These are phyloP conservation scores for Leccinum obscurum DNA, from an alignment of 768 basidiomycete species.

Conservation along the genomic window DNA sequence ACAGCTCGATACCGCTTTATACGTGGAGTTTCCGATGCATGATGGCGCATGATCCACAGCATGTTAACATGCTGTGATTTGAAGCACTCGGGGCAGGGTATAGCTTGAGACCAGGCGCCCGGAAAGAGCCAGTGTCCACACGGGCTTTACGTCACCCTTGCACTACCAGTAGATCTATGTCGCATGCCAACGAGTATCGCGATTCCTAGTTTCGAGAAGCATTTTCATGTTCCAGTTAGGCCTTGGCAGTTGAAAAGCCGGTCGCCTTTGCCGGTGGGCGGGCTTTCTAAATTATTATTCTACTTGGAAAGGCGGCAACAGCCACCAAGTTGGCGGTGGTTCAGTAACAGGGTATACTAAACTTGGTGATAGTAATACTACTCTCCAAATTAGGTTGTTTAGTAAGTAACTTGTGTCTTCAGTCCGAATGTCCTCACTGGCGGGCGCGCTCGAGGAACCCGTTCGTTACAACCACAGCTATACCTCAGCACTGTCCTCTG, in stretches of 20 bases:
- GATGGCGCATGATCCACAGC: slow-evolving; percentile 17
- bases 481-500: slow-evolving; percentile 7
- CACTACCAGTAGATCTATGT: not conserved
- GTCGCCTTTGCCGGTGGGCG: not conserved
- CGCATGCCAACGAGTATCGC: slow-evolving; percentile 21
- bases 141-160: slow-evolving; percentile 7
- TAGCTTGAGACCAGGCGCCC: not conserved
- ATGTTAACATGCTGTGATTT: slow-evolving; percentile 23
- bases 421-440: slow-evolving; percentile 52
- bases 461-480: slow-evolving; percentile 25
- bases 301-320: slow-evolving; percentile 7
- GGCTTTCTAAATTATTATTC: slow-evolving; percentile 13
- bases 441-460: slow-evolving; percentile 51
- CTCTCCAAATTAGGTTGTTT: slow-evolving; percentile 16
- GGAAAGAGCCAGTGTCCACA: not conserved
- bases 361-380: no score
- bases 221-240: not conserved
- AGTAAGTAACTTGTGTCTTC: not conserved
- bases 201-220: slow-evolving; percentile 19
- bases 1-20: slow-evolving; percentile 10
- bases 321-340: slow-evolving; percentile 11
- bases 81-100: not conserved
- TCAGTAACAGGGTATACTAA: no score
- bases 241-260: not conserved
- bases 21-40: slow-evolving; percentile 2